Percentiles rank a stretch among this genome's conserved stretches.
Evolutionary conservation across 108 stramenopile species (phyloP).

Genomic region (Cylindrotheca fusiformis): DNA sequence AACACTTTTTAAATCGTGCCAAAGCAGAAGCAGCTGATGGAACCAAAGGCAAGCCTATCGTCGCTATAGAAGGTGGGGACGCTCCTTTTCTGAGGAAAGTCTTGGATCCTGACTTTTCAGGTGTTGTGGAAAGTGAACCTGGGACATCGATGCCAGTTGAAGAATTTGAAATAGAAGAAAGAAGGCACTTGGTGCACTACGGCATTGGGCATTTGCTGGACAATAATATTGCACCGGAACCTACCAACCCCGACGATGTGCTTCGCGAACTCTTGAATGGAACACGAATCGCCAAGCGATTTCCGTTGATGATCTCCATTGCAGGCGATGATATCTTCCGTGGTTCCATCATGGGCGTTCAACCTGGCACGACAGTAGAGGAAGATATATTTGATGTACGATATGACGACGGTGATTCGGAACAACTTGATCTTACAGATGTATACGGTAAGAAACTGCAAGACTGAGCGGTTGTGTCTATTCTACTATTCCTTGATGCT

Average conservation of each 20-base stretch:
- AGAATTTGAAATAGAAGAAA: conserved; percentile 26
- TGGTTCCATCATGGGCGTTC: conserved; percentile 35
- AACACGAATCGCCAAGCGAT: conserved; percentile 58
- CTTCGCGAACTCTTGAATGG: conserved; percentile 30
- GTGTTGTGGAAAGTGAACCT: background rate
- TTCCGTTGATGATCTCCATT: conserved; percentile 28
- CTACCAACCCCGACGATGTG: conserved; percentile 13
- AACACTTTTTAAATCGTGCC: conserved; percentile 22
- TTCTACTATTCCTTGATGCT: background rate
- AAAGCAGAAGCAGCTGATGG: conserved; percentile 15
- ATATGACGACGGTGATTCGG: conserved; percentile 74
- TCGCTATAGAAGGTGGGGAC: conserved; percentile 66
- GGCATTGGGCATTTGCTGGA: conserved; percentile 38
- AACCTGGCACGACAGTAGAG: conserved; percentile 15
- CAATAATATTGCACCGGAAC: conserved; percentile 3
- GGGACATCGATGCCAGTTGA: conserved; percentile 1
- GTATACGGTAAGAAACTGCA: conserved; percentile 47
- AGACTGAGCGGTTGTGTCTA: background rate
- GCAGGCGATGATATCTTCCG: conserved; percentile 52
- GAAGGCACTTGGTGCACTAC: conserved; percentile 51
- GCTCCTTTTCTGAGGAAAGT: conserved; percentile 36
- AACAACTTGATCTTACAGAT: conserved; percentile 40
- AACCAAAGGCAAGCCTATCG: conserved; percentile 12
- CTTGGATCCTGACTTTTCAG: background rate
- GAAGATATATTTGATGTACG: conserved; percentile 36